Evolutionary conservation across 2,329 filamentous ascomycete species (phyloP).

Genomic region (Pezizomycotina sp.): DNA sequence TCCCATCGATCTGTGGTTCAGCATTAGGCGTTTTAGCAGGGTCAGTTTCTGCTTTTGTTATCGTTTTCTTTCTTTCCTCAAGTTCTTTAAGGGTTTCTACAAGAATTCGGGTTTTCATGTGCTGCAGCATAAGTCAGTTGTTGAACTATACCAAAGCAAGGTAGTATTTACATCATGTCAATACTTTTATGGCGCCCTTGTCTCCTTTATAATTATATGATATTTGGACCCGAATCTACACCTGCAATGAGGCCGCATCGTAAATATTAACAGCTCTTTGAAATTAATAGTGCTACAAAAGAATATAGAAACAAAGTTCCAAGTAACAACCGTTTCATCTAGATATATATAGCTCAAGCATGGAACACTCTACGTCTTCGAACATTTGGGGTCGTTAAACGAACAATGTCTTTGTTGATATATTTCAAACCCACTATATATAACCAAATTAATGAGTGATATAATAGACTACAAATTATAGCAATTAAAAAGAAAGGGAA

Average conservation of each 20-base stretch:
- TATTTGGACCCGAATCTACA: not conserved
- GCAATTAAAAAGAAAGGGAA: too few species aligned
- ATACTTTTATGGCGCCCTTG: not conserved
- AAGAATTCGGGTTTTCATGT: slow-evolving; percentile 4
- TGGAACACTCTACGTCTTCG: too few species aligned
- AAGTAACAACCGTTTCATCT: too few species aligned
- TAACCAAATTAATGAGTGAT: too few species aligned
- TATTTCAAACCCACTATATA: too few species aligned
- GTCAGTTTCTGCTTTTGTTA: slow-evolving; percentile 1
- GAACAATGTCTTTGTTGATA: too few species aligned
- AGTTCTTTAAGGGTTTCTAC: slow-evolving; percentile 8
- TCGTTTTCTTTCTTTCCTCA: too few species aligned
- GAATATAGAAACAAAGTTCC: too few species aligned
- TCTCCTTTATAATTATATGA: not conserved
- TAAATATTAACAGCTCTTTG: not conserved
- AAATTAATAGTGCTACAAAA: too few species aligned
- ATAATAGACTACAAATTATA: too few species aligned
- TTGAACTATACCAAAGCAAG: slow-evolving; percentile 3
- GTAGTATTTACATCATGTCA: slow-evolving; percentile 5
- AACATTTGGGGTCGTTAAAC: too few species aligned
- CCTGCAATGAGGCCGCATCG: not conserved
- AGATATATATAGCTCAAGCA: too few species aligned
- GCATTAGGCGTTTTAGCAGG: slow-evolving; percentile 1
- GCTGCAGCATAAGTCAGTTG: not conserved
- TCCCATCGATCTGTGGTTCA: not conserved